Base-by-base conservation (phyloP, 2,329 filamentous ascomycete genomes). In the Epichloe sp. region DNA sequence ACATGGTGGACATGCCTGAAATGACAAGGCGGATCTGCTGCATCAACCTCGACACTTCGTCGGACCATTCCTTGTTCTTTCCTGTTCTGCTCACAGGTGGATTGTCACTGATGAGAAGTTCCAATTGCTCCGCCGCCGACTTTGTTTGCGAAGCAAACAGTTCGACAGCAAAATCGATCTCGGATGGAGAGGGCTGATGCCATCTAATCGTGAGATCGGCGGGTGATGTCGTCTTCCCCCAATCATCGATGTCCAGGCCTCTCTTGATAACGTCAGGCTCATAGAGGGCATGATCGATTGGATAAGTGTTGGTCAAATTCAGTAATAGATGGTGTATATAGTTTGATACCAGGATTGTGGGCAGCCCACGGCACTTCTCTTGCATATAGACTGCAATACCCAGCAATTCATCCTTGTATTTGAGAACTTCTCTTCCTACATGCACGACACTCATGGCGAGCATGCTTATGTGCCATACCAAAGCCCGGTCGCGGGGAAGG, bases 371-470 rank as follows among this genome's bases (percentile, higher is more conserved):
- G 68, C 93, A 98, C 62, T 88, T 91, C 59, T 93, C 82, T 66
- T 98, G 93, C 91, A 98, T 97, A 69, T 91, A 97, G 50, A 86
- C 76, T 12, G 91, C 89, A 64, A 98, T 91, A 55, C 88, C 86
- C 56, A 95, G 87, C 2, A 98, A 78, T 47, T 97, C 86, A 48
- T 88, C 75, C 67, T 89, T 88, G 74, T 95, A 94, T 54, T 85
- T 85, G 54, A 98, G 75, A 14, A 97, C 87, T 58, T 93, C 87
- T 57, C 84, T 82, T 36, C 93, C 93, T 44, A 98, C 89, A 61
- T 98, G 93, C 3, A 98, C 93, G 21, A 96, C 88, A 53, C 88
- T 93, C 91, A 98, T 98, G 63, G 90, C 95, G 5, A 98, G 78
- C 74, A 98, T 89, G 67, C 88, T 95, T 53, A 97, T 80, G 63